Evolutionary conservation across 352 stramenopile genomes (phyloP), one percentile per base, ranked within the genome.

Genomic region (Pythium pyrilobum): DNA sequence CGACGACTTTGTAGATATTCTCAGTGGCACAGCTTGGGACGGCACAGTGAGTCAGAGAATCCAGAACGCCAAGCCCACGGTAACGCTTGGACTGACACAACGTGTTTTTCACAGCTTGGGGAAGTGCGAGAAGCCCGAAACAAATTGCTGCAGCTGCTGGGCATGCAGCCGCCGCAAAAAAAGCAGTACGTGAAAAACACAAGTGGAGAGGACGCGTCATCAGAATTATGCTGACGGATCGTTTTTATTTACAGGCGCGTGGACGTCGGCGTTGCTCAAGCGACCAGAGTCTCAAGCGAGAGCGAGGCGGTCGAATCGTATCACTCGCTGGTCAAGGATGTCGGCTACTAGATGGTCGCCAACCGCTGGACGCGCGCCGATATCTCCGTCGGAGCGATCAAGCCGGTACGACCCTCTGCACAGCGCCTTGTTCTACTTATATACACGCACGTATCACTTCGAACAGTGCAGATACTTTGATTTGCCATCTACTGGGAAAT

Each of bases 21-120:
- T 95, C 32, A 89, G 78, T 59, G 74, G 83, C 5, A 91, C 81
- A 12, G 76, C 78, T 18, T 95, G 85, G 85, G 85, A 95, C 41
- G 78, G 69, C 54, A 66, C 74, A 45, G 82, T 93, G 73, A n/a
- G 63, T 32, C 5, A n/a, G n/a, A n/a, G n/a, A n/a, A n/a, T n/a
- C n/a, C n/a, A n/a, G n/a, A n/a, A n/a, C n/a, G n/a, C n/a, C n/a
- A n/a, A n/a, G n/a, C n/a, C n/a, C n/a, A n/a, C n/a, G n/a, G n/a
- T n/a, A n/a, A n/a, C n/a, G n/a, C n/a, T n/a, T n/a, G n/a, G n/a
- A n/a, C n/a, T n/a, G n/a, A n/a, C n/a, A n/a, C n/a, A 36, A 52
- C 15, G 27, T 13, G 10, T 62, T 24, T 56, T 20, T 56, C 12
- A 16, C 57, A 89, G 77, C 71, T 91, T 52, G 53, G 52, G 6